Evolutionary conservation across 2,329 filamentous ascomycete genomes (phyloP), one percentile per base, ranked within the genome.

Genomic region (Trichophyton mentagrophytes): DNA sequence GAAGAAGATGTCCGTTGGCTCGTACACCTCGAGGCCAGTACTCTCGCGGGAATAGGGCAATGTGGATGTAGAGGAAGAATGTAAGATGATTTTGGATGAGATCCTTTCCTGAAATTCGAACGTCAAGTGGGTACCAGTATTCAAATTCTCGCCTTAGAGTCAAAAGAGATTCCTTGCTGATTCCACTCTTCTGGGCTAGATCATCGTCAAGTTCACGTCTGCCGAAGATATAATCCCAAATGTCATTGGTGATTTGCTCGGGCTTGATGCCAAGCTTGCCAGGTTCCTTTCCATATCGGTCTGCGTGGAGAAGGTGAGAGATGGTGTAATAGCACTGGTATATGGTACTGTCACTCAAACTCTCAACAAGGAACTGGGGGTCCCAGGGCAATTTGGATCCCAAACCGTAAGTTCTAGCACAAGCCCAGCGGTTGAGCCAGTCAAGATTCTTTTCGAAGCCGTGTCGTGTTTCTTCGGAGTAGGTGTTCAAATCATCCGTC

Each of bases 371-470:
- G 78, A 95, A 93, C 66, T 87, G 82, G 60, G 83, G 82, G 68
- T 97, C 93, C 91, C 93, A 99, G 8, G 93, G 93, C 53, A 99
- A 83, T 76, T 90, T 93, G 3, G 92, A 93, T 55, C 93, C 93
- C 56, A 97, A 82, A 71, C 93, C 93, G 67, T 90, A 99, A 7
- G 88, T 89, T 72, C 93, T 83, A 58, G 90, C 89, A 71, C 91
- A 96, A 47, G 93, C 92, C 93, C 93, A 99, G 72, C 93, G 89
- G 72, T 89, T 90, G 64, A 99, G 81, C 93, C 93, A 99, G 73
- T 87, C 85, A 49, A 99, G 79, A 44, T 92, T 91, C 65, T 87
- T 86, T 73, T 90, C 84, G 71, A 97, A 95, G 5, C 83, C 84
- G 71, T 91, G 83, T 74, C 85, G 87, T 57, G 89, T 86, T 71